Percentiles rank a stretch among this genome's conserved stretches.
Evolutionary conservation across 2,329 filamentous ascomycete species (phyloP).

Genomic region (Stemphylium vesicarium): DNA sequence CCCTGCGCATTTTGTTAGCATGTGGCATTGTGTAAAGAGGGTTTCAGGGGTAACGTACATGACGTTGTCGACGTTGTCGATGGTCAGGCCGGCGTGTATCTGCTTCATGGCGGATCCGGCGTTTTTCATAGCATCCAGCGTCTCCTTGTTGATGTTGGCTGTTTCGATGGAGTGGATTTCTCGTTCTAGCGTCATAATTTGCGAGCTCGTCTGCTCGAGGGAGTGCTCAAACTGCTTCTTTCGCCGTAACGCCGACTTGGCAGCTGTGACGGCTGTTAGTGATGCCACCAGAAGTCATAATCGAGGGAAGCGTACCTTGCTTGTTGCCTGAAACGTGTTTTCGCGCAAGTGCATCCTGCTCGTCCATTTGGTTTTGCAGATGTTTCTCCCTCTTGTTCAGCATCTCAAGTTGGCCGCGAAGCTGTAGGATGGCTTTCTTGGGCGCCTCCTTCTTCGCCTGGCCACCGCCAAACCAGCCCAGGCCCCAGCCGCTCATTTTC

Average conservation of each 20-base stretch:
- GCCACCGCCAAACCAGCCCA: slow-evolving; percentile 86
- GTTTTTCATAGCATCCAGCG: slow-evolving; percentile 89
- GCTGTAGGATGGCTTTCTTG: slow-evolving; percentile 91
- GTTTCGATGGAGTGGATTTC: slow-evolving; percentile 97
- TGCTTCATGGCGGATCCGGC: slow-evolving; percentile 89
- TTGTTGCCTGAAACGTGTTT: slow-evolving; percentile 92
- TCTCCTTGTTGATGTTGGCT: slow-evolving; percentile 98
- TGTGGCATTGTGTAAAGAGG: not conserved
- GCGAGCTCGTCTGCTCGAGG: slow-evolving; percentile 85
- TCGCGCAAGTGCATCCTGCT: slow-evolving; percentile 85
- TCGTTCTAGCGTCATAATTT: slow-evolving; percentile 91
- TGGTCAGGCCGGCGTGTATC: slow-evolving; percentile 88
- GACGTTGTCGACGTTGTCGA: slow-evolving; percentile 92
- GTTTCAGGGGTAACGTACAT: slow-evolving; percentile 72
- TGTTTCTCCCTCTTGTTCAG: slow-evolving; percentile 95
- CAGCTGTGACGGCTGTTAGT: slow-evolving; percentile 63
- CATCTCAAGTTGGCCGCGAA: slow-evolving; percentile 94
- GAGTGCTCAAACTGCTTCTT: slow-evolving; percentile 95
- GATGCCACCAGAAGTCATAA: not conserved
- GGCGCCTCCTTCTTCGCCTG: slow-evolving; percentile 88
- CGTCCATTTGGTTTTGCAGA: slow-evolving; percentile 87
- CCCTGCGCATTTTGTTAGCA: slow-evolving; percentile 62
- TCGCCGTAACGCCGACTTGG: slow-evolving; percentile 85
- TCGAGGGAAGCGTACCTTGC: slow-evolving; percentile 71
- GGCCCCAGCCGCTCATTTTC: slow-evolving; percentile 55